Evolutionary conservation across 1,284 basidiomycete species (phyloP).

Genomic region (Moesziomyces parantarcticus): DNA sequence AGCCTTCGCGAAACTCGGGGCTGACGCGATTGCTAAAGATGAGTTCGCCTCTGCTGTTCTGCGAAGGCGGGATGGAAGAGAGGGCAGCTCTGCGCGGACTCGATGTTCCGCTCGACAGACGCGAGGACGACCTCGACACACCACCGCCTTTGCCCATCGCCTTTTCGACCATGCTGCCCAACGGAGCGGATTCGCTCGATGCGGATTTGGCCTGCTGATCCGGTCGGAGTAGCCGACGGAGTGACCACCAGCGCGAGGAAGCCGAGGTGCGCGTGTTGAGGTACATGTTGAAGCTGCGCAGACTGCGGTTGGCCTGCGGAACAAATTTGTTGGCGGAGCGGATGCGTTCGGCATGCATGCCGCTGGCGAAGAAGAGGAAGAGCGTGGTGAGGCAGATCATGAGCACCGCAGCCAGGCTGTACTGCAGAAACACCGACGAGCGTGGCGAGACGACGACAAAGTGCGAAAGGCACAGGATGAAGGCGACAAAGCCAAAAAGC

Average conservation of each 20-base stretch:
- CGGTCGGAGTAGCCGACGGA: conserved; percentile 4
- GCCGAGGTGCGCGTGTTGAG: conserved; percentile 88
- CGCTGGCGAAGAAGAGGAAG: conserved; percentile 93
- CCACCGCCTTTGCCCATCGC: background rate
- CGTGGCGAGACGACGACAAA: conserved; percentile 74
- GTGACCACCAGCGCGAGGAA: conserved; percentile 58
- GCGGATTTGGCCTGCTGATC: background rate
- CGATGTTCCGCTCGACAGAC: background rate
- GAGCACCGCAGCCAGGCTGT: conserved; percentile 54
- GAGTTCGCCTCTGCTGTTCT: conserved; percentile 92
- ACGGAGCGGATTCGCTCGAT: background rate
- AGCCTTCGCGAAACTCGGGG: conserved; percentile 83
- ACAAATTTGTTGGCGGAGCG: conserved; percentile 97
- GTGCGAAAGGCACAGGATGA: conserved; percentile 78
- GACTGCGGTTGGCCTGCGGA: conserved; percentile 90
- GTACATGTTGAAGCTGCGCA: conserved; percentile 95
- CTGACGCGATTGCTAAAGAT: conserved; percentile 93
- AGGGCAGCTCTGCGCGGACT: conserved; percentile 65
- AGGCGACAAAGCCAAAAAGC: conserved; percentile 69
- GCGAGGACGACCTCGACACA: background rate
- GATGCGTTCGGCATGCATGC: conserved; percentile 96
- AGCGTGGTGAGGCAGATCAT: conserved; percentile 76
- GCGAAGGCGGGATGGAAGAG: conserved; percentile 84
- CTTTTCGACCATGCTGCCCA: background rate
- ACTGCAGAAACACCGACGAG: conserved; percentile 48